Evolutionary conservation across 495 filamentous ascomycete species (phyloP), one percentile per base, ranked within the genome.

Genomic region (Arthonia radiata): DNA sequence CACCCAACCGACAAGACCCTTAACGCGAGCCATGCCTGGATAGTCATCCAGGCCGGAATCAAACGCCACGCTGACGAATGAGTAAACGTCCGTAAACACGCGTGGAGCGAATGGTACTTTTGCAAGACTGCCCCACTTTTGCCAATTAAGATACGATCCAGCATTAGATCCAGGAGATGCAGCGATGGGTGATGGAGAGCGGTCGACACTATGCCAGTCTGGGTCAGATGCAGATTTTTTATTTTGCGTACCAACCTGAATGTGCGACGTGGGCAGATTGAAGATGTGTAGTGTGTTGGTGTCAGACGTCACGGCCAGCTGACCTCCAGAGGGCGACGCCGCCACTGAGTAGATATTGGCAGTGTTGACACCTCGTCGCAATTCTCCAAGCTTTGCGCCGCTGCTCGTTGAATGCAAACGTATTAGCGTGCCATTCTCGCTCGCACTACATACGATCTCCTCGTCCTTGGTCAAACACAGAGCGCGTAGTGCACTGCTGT

Each of bases 211-310:
- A n/a, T n/a, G n/a, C n/a, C n/a, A n/a, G n/a, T n/a, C n/a, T n/a
- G n/a, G n/a, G 10, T 15, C 17, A 7, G 14, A 6, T 24, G 31
- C 18, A n/a, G 3, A 11, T 23, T 25, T 14, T 31, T 34, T 15
- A 26, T 26, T 9, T 17, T 25, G n/a, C 16, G 26, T 25, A 10
- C 35, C 41, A 14, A 43, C 32, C 5, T 15, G 23, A 21, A 11
- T 27, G 18, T 28, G 17, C 16, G 21, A 44, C 43, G 28, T 53
- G 4, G 63, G 65, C 12, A 77, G 50, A 28, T 93, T 78, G 42
- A 93, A 97, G 22, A 97, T 64, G 48, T 97, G 86, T 11, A 97
- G 50, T 2, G 80, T 97, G 4, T 71, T 78, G 46, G 93, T 97
- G 53, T 97, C 86, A 14, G 80, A 91, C n/a, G 89, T 93, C 27